Conservation (phyloP, 2,329 filamentous ascomycete genomes). For the Trichoderma arundinaceum region DNA sequence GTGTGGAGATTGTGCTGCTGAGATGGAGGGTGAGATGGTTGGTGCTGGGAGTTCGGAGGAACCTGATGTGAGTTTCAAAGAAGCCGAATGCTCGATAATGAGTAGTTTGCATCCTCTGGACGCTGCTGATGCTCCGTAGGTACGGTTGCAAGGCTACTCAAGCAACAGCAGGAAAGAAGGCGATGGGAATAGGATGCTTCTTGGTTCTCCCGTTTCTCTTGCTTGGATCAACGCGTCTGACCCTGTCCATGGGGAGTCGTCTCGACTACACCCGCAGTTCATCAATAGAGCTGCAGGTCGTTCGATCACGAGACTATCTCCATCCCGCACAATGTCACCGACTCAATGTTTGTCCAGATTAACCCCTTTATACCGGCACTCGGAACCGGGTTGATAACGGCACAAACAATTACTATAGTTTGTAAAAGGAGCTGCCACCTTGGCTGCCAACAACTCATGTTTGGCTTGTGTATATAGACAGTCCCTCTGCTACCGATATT, state of each 20-base stretch:
- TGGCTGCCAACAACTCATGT: too few relatives aligned
- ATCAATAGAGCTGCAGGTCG: slow-evolving; percentile 47
- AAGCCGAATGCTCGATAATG: not conserved
- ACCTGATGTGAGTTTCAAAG: not conserved
- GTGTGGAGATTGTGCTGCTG: slow-evolving; percentile 54
- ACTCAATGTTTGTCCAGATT: not conserved
- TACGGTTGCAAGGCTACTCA: not conserved
- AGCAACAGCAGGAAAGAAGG: not conserved
- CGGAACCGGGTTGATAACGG: not conserved
- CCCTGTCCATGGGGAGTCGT: slow-evolving; percentile 54
- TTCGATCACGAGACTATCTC: too few relatives aligned
- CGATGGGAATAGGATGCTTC: not conserved
- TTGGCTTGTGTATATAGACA: too few relatives aligned
- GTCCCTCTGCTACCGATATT: too few relatives aligned
- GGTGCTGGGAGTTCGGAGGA: too few relatives aligned
- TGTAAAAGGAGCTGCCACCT: too few relatives aligned
- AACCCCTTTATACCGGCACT: not conserved
- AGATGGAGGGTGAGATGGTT: slow-evolving; percentile 38
- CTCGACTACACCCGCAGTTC: slow-evolving; percentile 56
- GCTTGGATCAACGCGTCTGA: slow-evolving; percentile 56
- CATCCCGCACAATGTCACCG: too few relatives aligned
- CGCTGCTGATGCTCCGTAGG: not conserved
- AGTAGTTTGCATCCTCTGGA: not conserved
- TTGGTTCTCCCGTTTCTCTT: slow-evolving; percentile 35
- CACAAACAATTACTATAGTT: too few relatives aligned